phyloP scores from a whole-genome alignment of 225 moss, liverwort and hornwort species.

The Marchantia polymorpha region DNA sequence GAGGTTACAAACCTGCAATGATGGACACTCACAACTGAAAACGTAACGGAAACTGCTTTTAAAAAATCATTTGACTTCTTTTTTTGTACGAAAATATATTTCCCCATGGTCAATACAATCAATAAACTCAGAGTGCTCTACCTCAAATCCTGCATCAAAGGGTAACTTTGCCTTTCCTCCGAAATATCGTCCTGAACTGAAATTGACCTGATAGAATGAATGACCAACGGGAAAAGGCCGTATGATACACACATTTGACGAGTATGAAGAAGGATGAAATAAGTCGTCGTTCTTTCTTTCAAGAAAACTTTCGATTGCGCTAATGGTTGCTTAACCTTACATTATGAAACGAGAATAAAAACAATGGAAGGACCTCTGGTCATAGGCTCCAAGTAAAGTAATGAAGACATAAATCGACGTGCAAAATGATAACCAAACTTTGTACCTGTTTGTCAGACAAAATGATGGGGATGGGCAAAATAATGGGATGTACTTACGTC shows the following conservation, averaged over 20 bases:
- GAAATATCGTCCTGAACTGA: slow-evolving; percentile 84
- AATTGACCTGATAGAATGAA: slow-evolving; percentile 60
- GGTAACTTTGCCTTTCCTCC: slow-evolving; percentile 53
- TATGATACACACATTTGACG: too few species aligned
- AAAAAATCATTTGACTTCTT: too few species aligned
- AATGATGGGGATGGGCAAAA: not conserved
- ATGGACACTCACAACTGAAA: not conserved
- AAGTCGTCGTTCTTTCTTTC: not conserved
- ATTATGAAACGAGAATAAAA: not conserved
- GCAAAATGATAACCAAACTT: not conserved
- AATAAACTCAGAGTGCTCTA: not conserved
- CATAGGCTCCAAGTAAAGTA: not conserved
- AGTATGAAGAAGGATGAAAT: not conserved
- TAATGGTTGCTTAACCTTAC: not conserved
- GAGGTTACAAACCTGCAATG: slow-evolving; percentile 4
- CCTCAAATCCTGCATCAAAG: slow-evolving; percentile 91
- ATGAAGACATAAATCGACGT: not conserved
- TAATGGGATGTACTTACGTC: slow-evolving; percentile 74
- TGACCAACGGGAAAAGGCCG: not conserved
- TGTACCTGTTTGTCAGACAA: not conserved
- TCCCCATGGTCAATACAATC: too few species aligned
- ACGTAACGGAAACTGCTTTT: too few species aligned
- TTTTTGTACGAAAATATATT: too few species aligned
- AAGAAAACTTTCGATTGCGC: not conserved
- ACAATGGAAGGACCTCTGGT: not conserved